Conservation (phyloP, 2,329 filamentous ascomycete genomes). For the Fusarium equiseti region DNA sequence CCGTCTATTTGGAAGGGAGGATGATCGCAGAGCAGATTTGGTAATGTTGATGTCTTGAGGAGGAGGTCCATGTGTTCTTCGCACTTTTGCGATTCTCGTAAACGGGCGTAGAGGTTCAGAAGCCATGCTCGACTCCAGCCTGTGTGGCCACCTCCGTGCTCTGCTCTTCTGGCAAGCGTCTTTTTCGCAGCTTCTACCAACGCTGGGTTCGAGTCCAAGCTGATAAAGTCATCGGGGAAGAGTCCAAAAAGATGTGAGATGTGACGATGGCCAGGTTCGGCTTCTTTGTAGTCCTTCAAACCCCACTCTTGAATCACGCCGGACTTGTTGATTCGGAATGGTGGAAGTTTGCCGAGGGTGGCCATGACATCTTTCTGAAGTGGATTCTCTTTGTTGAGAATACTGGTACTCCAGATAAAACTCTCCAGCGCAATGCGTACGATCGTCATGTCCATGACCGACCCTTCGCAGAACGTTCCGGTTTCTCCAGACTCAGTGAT, state of each 20-base stretch:
- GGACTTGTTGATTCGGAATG: conserved; percentile 27
- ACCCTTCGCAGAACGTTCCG: conserved; percentile 44
- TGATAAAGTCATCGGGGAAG: conserved; percentile 55
- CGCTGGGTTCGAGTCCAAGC: conserved; percentile 30
- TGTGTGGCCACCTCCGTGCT: conserved; percentile 59
- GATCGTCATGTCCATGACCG: conserved; percentile 44
- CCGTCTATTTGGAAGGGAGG: conserved; percentile 50
- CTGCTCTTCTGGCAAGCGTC: conserved; percentile 48
- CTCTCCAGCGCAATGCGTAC: conserved; percentile 39
- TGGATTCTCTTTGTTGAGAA: conserved; percentile 16
- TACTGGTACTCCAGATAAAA: conserved; percentile 33
- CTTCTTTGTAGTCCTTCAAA: conserved; percentile 52
- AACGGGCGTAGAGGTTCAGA: conserved; percentile 61
- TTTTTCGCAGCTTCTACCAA: conserved; percentile 47
- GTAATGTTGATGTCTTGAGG: conserved; percentile 26
- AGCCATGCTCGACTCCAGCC: conserved; percentile 66
- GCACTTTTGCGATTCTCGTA: conserved; percentile 44
- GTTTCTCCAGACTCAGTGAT: conserved; percentile 23
- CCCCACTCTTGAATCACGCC: conserved; percentile 57
- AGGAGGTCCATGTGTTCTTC: conserved; percentile 35
- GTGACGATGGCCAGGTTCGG: conserved; percentile 63
- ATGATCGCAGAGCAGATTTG: conserved; percentile 41
- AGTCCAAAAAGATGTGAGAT: conserved; percentile 64
- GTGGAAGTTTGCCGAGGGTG: conserved; percentile 14
- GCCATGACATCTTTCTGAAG: conserved; percentile 6